Percentiles rank a stretch among this genome's conserved stretches.
These are phyloP conservation scores for Mycena pura DNA, from an alignment of 768 basidiomycete species.

Conservation along the genomic window DNA sequence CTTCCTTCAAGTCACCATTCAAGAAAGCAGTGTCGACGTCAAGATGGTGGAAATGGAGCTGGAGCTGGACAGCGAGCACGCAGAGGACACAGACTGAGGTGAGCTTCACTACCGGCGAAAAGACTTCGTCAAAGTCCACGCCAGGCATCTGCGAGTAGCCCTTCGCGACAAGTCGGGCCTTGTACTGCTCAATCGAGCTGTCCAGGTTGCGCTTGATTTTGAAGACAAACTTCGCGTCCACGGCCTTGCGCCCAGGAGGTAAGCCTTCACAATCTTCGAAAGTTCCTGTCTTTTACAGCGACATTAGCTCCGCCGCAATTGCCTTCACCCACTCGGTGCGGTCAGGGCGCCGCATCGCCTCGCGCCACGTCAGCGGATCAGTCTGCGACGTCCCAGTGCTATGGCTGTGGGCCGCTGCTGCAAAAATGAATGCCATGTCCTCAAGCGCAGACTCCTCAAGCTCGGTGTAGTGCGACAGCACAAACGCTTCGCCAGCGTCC, in stretches of 20 bases:
- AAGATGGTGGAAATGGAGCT: constrained; percentile 30
- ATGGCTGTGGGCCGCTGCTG: not conserved
- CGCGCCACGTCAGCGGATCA: constrained; percentile 26
- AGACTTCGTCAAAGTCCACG: constrained; percentile 37
- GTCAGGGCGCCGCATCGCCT: constrained; percentile 28
- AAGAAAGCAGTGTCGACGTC: constrained; percentile 33
- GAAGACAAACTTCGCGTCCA: constrained; percentile 47
- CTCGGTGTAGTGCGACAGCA: constrained; percentile 1
- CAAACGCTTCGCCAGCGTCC: not conserved
- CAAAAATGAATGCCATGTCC: constrained; percentile 6
- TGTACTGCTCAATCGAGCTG: constrained; percentile 33
- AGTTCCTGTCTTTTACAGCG: constrained; percentile 23
- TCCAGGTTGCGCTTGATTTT: constrained; percentile 39
- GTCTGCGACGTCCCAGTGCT: not conserved
- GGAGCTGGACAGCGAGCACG: constrained; percentile 25
- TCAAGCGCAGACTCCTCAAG: not conserved
- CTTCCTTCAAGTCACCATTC: constrained; percentile 34
- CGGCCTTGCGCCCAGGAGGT: constrained; percentile 34
- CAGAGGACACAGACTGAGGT: constrained; percentile 29
- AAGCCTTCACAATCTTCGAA: constrained; percentile 35
- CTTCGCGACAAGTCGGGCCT: constrained; percentile 35
- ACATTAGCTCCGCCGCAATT: constrained; percentile 28
- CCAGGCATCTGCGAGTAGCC: constrained; percentile 46
- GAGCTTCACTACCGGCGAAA: constrained; percentile 31
- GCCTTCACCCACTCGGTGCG: constrained; percentile 30